Evolutionary conservation across 768 basidiomycete species (phyloP).

Genomic region (Agaricus blazei): DNA sequence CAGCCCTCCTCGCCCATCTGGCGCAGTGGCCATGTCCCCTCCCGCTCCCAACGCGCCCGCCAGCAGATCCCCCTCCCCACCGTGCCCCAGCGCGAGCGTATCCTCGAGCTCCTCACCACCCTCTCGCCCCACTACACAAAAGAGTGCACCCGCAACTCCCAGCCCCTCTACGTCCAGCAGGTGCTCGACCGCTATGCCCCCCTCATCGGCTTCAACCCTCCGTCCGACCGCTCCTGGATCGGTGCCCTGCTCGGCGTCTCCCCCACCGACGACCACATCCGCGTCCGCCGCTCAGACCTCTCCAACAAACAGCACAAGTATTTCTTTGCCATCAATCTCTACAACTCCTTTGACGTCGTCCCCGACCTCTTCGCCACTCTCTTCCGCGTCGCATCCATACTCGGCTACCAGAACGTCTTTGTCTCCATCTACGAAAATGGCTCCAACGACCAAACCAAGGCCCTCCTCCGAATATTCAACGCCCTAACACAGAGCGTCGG

Average conservation of each 20-base stretch:
- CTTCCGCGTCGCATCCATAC: constrained; percentile 85
- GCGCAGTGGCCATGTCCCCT: constrained; percentile 48
- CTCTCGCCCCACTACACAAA: constrained; percentile 90
- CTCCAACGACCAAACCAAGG: constrained; percentile 98
- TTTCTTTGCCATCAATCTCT: constrained; percentile 98
- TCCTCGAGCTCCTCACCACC: constrained; percentile 82
- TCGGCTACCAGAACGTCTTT: constrained; percentile 97
- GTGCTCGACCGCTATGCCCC: constrained; percentile 80
- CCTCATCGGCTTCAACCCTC: constrained; percentile 73
- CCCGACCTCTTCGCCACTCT: constrained; percentile 96
- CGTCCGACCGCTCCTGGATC: constrained; percentile 56
- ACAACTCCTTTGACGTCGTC: constrained; percentile 98
- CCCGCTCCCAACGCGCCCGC: constrained; percentile 46
- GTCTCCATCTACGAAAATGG: constrained; percentile 99
- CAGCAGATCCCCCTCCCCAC: constrained; percentile 74
- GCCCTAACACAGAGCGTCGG: constrained; percentile 87
- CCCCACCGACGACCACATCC: constrained; percentile 32
- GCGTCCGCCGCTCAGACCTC: constrained; percentile 30
- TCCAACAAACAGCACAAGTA: constrained; percentile 81
- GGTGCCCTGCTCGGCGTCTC: constrained; percentile 39
- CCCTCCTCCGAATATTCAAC: constrained; percentile 91
- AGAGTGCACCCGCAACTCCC: constrained; percentile 82
- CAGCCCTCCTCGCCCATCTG: constrained; percentile 41
- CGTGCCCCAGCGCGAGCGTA: constrained; percentile 75
- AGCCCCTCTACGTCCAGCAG: constrained; percentile 82